phyloP scores from a whole-genome alignment of 495 filamentous ascomycete species.

The Usnea hakonensis region DNA sequence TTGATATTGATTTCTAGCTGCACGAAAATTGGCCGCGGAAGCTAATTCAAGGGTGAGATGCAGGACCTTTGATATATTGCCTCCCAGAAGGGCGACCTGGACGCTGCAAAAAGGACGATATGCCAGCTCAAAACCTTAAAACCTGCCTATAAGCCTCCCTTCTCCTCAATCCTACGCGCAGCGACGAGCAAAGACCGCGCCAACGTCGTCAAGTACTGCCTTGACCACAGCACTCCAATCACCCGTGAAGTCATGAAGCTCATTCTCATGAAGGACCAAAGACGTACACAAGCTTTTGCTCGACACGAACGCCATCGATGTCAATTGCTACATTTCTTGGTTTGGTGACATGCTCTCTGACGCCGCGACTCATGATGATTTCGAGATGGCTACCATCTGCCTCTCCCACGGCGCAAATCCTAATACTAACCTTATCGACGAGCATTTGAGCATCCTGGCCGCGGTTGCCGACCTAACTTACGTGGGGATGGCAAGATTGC shows the following conservation, averaged over 20 bases:
- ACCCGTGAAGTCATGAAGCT: constrained; percentile 3
- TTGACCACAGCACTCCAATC: constrained; percentile 7
- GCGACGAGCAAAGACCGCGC: constrained; percentile 6
- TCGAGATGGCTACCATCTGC: constrained; percentile 6
- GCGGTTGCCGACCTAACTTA: constrained; percentile 8
- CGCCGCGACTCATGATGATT: constrained; percentile 2
- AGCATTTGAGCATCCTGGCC: constrained; percentile 2
- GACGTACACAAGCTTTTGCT: constrained; percentile 3
- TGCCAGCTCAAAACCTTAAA: background rate
- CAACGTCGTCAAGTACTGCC: constrained; percentile 11
- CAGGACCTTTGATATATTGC: background rate
- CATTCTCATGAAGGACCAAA: constrained; percentile 7
- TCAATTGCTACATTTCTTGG: constrained; percentile 13
- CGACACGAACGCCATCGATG: constrained; percentile 8
- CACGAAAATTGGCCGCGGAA: constrained; percentile 1
- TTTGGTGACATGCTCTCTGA: constrained; percentile 15
- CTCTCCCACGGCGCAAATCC: constrained; percentile 15
- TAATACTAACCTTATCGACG: constrained; percentile 9
- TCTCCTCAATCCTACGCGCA: background rate
- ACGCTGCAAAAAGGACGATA: background rate
- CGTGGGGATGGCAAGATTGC: background rate
- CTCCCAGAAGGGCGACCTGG: constrained; percentile 8
- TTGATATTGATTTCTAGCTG: background rate
- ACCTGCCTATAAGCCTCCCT: constrained; percentile 11
- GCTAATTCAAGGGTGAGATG: background rate